Base-by-base conservation (phyloP, 164 flowering plant species). In the Vitis labrusca region DNA sequence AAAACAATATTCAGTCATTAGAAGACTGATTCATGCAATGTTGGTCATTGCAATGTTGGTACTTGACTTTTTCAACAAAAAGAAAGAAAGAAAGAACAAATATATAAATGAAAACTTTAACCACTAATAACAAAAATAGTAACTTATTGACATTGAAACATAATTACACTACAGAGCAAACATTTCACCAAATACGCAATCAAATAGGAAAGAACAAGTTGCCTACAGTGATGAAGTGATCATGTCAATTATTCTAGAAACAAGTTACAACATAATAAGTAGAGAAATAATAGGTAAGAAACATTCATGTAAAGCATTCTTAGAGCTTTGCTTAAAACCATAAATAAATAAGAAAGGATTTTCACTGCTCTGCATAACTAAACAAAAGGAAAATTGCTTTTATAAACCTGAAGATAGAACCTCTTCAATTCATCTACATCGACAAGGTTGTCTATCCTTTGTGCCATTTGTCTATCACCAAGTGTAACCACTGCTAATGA, bases 391-490 rank as follows among this genome's bases (percentile, higher is more conserved):
- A 56, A 66, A 10, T 37, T 48, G 37, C 13, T 48, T 56, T 23
- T 3, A 64, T 30, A 75, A 54, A 95, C 99, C 98, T 95, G 99
- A 72, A 95, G 94, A 81, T 95, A 95, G 78, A 95, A 95, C 79
- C 93, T 90, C 81, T 95, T 95, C 64, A 73, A 74, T 47, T 93
- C 99, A 60, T 91, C 99, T n/a, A 71, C 87, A 71, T 74, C 91
- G 65, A 81, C 97, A 69, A 95, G 93, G 80, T 85, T 91, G 82
- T 95, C 99, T 69, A 95, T 65, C 73, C 91, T 86, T 61, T 95
- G 99, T 59, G 98, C 99, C 99, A 95, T 95, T 77, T 89, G 92
- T 68, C 64, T 91, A 82, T 95, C 94, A 74, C 99, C 99, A 73
- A 95, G 94, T 2, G 99, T 95, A 76, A 80, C 97, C 77, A 95